Base-by-base conservation (phyloP, 179 eudicot species). In the Beta corolliflora region DNA sequence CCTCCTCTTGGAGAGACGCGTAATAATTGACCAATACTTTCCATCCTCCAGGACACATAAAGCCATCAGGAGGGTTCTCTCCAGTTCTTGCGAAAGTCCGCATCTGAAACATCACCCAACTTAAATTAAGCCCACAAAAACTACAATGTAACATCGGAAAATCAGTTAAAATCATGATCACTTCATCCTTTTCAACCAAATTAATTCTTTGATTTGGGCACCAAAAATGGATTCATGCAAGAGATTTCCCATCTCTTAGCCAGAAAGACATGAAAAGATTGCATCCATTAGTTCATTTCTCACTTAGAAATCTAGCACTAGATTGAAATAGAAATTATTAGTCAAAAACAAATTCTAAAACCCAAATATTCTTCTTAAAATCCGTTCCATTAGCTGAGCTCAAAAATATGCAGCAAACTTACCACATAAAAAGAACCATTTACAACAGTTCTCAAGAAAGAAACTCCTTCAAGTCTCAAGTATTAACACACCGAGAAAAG, bases 31-130 rank as follows among this genome's bases (percentile, higher is more conserved):
- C 96, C 77, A 94, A 86, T 50, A 93, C 96, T 48, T 94, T 75
- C 94, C 96, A 93, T 77, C 97, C 97, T 52, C 93, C 90, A 13
- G 93, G 92, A 75, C 97, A 94, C 98, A 94, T 93, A 56, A 94
- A 94, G 36, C 98, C 98, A 77, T 93, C 91, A 21, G 98, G 98
- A 52, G 98, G 98, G 84, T 85, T 93, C 80, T 91, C 98, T 25
- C 97, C 97, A 0, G 80, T 93, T 86, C 88, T 91, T 79, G 98
- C 98, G 72, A 55, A 93, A 16, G 92, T 81, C 66, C 98, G 81
- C 98, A 94, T 94, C 98, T 94, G 82, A 85, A 91, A 66, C 70
- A 79, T 29, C 36, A 69, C 53, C 60, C 18, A 56, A 52, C 15
- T 60, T 74, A 11, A 21, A 56, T 45, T 44, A 9, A 54, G 25